Evolutionary conservation across 768 basidiomycete genomes (phyloP), one percentile per base, ranked within the genome.

Genomic region (Lactarius hatsudake): DNA sequence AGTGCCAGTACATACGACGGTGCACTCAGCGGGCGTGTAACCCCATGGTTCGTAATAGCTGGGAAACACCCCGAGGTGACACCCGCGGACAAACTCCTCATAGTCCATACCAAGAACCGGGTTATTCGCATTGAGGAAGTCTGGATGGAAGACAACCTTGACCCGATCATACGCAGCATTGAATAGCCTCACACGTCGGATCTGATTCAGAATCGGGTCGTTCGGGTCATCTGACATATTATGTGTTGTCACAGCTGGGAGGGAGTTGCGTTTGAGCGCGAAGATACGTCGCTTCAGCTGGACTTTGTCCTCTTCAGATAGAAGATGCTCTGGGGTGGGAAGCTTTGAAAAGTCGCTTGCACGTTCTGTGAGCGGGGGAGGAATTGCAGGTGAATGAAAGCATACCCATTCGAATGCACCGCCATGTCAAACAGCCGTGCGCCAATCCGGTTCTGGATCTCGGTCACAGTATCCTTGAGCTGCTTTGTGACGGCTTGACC

Each of bases 1-100:
- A 26, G 42, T 58, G 34, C 28, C n/a, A 62, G 36, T 34, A 81
- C 89, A 71, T 78, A 91, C 90, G 43, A 99, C 97, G n/a, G 97
- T 98, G 76, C 97, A 98, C 76, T 98, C 96, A 1, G 96, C 96
- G 0, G 96, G 96, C 1, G 94, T 97, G 75, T 97, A 97, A 0
- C 93, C 93, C 93, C 93, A 94, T 3, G 94, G 94, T 79, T 96
- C 93, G 75, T 97, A 98, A 75, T 98, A 98, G 71, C 90, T 93
- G 2, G 97, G 96, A 85, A 99, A 99, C 48, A 99, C 96, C 58
- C 97, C 97, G 59, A 99, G 80, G 81, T 99, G 97, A 75, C 96
- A 98, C 1, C 97, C 97, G 70, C 97, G 83, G 43, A 98, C 97
- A 74, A 99, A 99, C 79, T 99, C 97, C 77, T 99, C 97, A 76